Evolutionary conservation across 1,139 yeast genomes (phyloP).

Genomic region (Candida freyschussii): DNA sequence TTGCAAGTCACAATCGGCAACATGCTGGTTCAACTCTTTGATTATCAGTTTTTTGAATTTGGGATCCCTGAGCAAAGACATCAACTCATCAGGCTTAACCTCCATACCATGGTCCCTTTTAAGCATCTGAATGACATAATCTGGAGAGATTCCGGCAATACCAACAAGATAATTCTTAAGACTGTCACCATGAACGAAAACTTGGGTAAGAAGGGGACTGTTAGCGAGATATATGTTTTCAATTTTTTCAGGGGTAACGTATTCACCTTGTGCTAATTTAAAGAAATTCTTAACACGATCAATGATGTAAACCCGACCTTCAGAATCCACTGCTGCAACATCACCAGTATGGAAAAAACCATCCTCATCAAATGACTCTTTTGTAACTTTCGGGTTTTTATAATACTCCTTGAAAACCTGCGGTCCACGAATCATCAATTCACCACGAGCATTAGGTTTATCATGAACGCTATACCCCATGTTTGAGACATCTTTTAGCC

Average conservation of each 20-base stretch:
- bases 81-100: constrained; percentile 20
- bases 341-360: constrained; percentile 70
- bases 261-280: constrained; percentile 67
- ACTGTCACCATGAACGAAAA: constrained; percentile 56
- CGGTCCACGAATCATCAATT: constrained; percentile 55
- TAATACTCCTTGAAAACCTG: constrained; percentile 53
- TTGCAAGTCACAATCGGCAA: constrained; percentile 20
- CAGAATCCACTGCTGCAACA: constrained; percentile 44
- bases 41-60: constrained; percentile 20
- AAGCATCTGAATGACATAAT: constrained; percentile 12
- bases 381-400: constrained; percentile 46
- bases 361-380: constrained; percentile 44
- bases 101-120: constrained; percentile 12
- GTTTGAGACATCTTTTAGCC: constrained; percentile 51
- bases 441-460: constrained; percentile 42
- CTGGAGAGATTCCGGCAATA: constrained; percentile 45
- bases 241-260: constrained; percentile 64
- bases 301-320: constrained; percentile 48
- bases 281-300: constrained; percentile 67
- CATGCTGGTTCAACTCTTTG: constrained; percentile 19
- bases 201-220: constrained; percentile 42
- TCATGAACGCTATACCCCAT: constrained; percentile 51
- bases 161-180: constrained; percentile 50
- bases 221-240: constrained; percentile 51
- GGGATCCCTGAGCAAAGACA: constrained; percentile 17